Percentiles rank a stretch among this genome's conserved stretches.
These are phyloP conservation scores for Eucalyptus cloeziana DNA, from an alignment of 345 rosid genomes.

Conservation along the genomic window DNA sequence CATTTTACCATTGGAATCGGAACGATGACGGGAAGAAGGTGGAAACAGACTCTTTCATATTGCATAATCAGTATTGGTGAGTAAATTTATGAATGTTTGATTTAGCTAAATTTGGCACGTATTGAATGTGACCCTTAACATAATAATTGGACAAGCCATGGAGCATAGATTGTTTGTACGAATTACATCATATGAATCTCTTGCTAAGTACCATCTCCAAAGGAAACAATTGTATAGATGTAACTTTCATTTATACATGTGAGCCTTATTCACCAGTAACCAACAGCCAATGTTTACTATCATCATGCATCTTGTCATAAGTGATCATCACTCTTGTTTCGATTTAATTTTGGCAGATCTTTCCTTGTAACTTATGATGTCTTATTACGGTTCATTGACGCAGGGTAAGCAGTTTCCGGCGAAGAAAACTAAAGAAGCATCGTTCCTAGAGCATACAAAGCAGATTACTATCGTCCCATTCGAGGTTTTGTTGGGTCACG, in stretches of 20 bases:
- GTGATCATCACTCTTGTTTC: neutral
- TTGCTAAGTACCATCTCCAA: neutral
- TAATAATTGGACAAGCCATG: neutral
- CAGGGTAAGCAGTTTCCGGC: constrained; percentile 41
- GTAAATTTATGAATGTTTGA: neutral
- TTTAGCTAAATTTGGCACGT: neutral
- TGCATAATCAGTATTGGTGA: constrained; percentile 69
- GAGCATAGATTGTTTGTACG: neutral
- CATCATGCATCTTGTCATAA: neutral
- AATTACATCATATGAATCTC: neutral
- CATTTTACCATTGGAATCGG: constrained; percentile 78
- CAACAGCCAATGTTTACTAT: neutral
- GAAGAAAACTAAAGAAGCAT: constrained; percentile 52
- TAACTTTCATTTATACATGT: neutral
- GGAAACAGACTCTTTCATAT: constrained; percentile 39
- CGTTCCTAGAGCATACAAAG: neutral
- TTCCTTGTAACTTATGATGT: neutral
- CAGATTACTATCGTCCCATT: neutral
- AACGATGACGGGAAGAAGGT: constrained; percentile 70
- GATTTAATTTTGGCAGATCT: neutral
- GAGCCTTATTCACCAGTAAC: neutral
- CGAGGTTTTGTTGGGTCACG: neutral
- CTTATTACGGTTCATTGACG: neutral
- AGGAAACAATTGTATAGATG: neutral
- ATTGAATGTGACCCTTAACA: neutral